Evolutionary conservation across 164 flowering plant species (phyloP).

Genomic region (Stephania japonica): DNA sequence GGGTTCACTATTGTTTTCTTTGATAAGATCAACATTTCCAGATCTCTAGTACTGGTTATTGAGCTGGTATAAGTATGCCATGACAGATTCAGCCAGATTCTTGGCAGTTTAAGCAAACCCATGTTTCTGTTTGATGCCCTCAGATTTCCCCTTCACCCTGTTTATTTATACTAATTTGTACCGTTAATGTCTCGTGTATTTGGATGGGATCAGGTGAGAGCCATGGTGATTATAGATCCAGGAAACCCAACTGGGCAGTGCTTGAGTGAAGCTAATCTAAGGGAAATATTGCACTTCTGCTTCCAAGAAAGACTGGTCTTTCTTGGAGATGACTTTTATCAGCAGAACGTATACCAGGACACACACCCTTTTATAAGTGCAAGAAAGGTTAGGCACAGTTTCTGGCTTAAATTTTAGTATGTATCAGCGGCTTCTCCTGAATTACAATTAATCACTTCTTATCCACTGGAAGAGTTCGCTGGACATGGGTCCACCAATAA

Average conservation of each 20-base stretch:
- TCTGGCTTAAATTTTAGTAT: neutral
- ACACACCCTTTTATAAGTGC: conserved; percentile 90
- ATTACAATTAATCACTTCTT: neutral
- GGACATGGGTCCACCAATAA: conserved; percentile 85
- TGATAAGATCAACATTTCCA: no score
- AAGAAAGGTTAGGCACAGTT: conserved; percentile 50
- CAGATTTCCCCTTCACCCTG: neutral
- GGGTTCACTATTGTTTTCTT: conserved; percentile 4
- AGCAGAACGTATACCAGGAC: conserved; percentile 94
- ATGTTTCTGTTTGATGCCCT: neutral
- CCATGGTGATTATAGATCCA: conserved; percentile 98
- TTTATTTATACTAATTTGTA: no score
- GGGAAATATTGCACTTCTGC: conserved; percentile 67
- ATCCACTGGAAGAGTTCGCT: conserved; percentile 52
- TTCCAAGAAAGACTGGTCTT: conserved; percentile 63
- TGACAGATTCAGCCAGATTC: neutral
- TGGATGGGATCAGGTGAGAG: conserved; percentile 61
- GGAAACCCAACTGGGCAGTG: conserved; percentile 99
- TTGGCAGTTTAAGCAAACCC: neutral
- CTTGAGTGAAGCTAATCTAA: conserved; percentile 75
- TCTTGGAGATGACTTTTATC: conserved; percentile 97
- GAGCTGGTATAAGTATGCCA: no score
- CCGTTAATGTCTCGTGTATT: conserved; percentile 3
- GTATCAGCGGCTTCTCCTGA: neutral
- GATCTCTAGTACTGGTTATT: no score